Evolutionary conservation across 768 basidiomycete species (phyloP).

Genomic region (Tulasnella sp.): DNA sequence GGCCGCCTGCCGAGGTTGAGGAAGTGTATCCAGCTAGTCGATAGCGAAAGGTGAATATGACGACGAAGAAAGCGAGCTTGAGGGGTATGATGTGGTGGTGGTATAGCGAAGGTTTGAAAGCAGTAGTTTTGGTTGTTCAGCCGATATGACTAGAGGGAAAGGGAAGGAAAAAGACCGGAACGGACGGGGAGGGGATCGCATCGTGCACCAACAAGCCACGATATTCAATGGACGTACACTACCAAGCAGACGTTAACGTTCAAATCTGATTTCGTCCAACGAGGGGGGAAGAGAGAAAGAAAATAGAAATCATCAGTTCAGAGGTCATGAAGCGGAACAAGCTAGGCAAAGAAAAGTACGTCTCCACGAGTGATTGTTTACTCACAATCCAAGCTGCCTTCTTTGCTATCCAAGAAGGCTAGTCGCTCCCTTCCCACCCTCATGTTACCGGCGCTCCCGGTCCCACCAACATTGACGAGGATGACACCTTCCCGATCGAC

Average conservation of each 20-base stretch:
- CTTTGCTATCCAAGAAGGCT: slow-evolving; percentile 12
- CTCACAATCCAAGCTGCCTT: slow-evolving; percentile 13
- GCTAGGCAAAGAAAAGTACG: background rate
- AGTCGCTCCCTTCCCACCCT: slow-evolving; percentile 11
- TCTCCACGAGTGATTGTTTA: background rate
- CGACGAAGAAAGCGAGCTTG: no score
- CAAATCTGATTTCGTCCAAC: background rate
- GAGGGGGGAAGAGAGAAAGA: background rate
- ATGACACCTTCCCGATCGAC: slow-evolving; percentile 13
- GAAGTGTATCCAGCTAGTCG: no score
- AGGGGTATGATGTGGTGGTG: no score
- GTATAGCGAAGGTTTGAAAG: no score
- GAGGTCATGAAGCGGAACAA: background rate
- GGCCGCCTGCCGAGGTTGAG: no score
- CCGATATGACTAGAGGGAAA: background rate
- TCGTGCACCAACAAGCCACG: background rate
- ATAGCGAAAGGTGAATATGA: no score
- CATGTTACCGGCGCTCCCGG: slow-evolving; percentile 1
- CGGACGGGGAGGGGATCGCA: background rate
- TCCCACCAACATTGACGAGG: background rate
- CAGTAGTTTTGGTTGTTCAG: no score
- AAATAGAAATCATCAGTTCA: no score
- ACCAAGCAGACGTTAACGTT: slow-evolving; percentile 16
- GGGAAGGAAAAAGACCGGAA: background rate
- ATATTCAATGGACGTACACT: slow-evolving; percentile 16